Base-by-base conservation (phyloP, 1,139 yeast genomes). In the Hansenula sp. region DNA sequence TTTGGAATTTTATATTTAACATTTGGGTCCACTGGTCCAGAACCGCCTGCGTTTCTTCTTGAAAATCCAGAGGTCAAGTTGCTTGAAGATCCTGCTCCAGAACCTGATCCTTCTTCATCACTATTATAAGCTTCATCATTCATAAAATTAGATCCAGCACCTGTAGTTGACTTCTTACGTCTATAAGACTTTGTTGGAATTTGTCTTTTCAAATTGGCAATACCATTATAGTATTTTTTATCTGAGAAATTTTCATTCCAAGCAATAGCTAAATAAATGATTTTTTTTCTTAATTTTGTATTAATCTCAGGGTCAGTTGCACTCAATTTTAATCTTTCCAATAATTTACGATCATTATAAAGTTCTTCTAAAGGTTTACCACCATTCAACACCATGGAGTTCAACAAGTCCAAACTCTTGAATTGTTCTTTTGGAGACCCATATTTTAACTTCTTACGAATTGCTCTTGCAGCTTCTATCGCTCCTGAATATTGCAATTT, bases 381-480 rank as follows among this genome's bases (percentile, higher is more conserved):
- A 3, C 94, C 87, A 60, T 90, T 90, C 44, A 84, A 75, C 4
- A 90, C 81, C 43, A 90, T 64, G 29, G 85, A 69, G 56, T 90
- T 96, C 44, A 89, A 68, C 17, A 90, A 56, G 43, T 75, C 75
- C 48, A 90, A 64, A 0, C 95, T 86, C 40, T 85, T 71, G 39
- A 73, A 50, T 56, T 84, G 92, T 46, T 79, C 81, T 25, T 68
- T 68, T 2, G 64, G 59, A 1, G 68, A 53, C n/a, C 97, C 97
- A 59, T 92, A 85, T 64, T 92, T 92, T 59, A 92, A 68, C 57
- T 82, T 79, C 67, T 92, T 92, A 40, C 98, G 73, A 29, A 92
- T 68, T 1, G 96, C 95, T 39, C 97, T 70, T 0, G 97, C 97
- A 1, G 95, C 94, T 61, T 90, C 97, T 11, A 71, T 65, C 2